Conservation (phyloP, 139 green algal species). For the Micromonas pusilla region DNA sequence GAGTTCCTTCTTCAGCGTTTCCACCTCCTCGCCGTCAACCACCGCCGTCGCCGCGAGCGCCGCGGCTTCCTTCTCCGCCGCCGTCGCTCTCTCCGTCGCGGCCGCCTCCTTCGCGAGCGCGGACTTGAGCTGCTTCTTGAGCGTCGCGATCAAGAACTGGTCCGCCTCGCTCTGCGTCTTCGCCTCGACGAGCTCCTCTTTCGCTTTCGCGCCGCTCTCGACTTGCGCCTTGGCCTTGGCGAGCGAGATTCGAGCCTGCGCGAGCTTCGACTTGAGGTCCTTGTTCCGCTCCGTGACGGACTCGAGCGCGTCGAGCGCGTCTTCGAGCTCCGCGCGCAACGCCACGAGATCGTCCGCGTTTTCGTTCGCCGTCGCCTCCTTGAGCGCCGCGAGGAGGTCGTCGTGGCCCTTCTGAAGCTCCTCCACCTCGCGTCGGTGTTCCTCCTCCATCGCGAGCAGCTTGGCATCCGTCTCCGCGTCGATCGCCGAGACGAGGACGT, state of each 20-base stretch:
- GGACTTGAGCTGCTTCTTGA: not conserved
- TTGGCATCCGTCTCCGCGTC: not conserved
- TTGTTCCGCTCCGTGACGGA: no score
- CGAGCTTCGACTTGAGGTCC: no score
- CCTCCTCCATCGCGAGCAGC: not conserved
- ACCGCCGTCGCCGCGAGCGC: not conserved
- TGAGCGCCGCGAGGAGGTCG: not conserved
- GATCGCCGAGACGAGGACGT: slow-evolving; percentile 1
- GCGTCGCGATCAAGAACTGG: not conserved
- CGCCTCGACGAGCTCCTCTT: no score
- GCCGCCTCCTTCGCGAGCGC: not conserved
- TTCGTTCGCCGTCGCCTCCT: no score
- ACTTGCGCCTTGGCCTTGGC: no score
- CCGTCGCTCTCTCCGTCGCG: not conserved
- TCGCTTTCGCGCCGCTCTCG: no score
- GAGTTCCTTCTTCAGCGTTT: not conserved
- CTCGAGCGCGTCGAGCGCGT: no score
- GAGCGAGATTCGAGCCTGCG: no score
- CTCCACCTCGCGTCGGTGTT: no score
- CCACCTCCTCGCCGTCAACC: not conserved
- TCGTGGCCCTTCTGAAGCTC: not conserved
- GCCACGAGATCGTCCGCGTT: no score
- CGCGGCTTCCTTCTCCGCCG: not conserved
- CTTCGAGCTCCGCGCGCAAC: no score
- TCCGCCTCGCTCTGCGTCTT: no score